Evolutionary conservation across 2,329 filamentous ascomycete species (phyloP), one percentile per base, ranked within the genome.

Genomic region (Penicillium sp.): DNA sequence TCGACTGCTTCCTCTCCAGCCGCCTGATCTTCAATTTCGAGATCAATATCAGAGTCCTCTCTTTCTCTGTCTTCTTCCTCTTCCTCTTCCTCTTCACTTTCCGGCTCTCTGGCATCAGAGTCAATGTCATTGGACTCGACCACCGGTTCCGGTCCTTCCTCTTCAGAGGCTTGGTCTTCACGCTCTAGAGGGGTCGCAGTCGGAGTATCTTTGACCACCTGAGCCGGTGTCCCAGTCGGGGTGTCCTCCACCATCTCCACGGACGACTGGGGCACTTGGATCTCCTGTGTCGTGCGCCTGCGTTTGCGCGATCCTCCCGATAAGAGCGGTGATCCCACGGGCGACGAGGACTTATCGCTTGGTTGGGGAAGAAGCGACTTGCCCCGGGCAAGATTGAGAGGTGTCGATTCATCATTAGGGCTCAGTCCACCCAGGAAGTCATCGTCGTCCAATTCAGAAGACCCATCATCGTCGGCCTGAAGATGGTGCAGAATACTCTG

Each of bases 361-460:
- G 54, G 61, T 36, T 57, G 57, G 11, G 60, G 41, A 5, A 68
- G 49, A n/a, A 71, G 59, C 29, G 68, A 67, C 51, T 71, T 71
- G 8, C 67, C 64, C 48, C 66, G 69, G 13, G 71, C 51, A 29
- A 72, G 54, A 55, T 74, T 71, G 40, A 78, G 57, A 3, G 76
- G 76, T 7, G 76, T 78, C 16, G 76, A 78, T 55, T 77, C 75
- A 60, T 77, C 75, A 51, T 77, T 67, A 0, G 75, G 75, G 41
- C 70, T 72, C 45, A 78, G 67, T 8, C 71, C 72, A 29, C 73
- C 74, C 16, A 78, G 67, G 54, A 77, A 75, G 53, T 76, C 73
- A 42, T 76, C 73, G 45, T 76, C 61, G 10, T 68, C 69, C 3
- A 72, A 53, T 16, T 73, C 69, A 24, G 71, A 71, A 22, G 72